Conservation (phyloP, 805 yeast species). For the Nakazawaea ambrosiae region DNA sequence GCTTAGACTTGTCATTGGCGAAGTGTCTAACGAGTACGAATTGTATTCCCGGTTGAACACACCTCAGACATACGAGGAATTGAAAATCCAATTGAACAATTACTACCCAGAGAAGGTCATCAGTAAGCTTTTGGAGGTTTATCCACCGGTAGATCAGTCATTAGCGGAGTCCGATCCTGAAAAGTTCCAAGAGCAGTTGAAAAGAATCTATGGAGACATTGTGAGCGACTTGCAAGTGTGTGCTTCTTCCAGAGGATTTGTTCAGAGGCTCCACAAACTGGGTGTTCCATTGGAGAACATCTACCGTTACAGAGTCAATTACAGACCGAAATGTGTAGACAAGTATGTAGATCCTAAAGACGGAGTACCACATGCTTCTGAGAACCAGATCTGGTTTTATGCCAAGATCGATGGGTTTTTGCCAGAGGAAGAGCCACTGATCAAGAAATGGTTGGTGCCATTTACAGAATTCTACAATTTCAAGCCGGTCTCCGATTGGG, state of each 20-base stretch:
- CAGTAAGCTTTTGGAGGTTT: slow-evolving; percentile 17
- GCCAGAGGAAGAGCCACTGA: slow-evolving; percentile 16
- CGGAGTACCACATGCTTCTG: slow-evolving; percentile 14
- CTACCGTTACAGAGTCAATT: slow-evolving; percentile 12
- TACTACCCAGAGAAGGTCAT: slow-evolving; percentile 28
- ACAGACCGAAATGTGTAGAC: slow-evolving; percentile 11
- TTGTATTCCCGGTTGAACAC: slow-evolving; percentile 26
- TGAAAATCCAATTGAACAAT: slow-evolving; percentile 26
- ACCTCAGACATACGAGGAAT: slow-evolving; percentile 23
- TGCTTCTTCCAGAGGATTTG: slow-evolving; percentile 28
- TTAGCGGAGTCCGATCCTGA: slow-evolving; percentile 13
- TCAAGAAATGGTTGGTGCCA: slow-evolving; percentile 17
- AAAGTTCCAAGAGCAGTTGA: slow-evolving; percentile 16
- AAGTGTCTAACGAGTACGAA: slow-evolving; percentile 27
- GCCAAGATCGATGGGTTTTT: slow-evolving; percentile 20
- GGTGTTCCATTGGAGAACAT: slow-evolving; percentile 13
- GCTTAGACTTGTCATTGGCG: slow-evolving; percentile 26
- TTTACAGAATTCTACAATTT: slow-evolving; percentile 23
- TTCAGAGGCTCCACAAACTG: slow-evolving; percentile 20
- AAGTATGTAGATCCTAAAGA: slow-evolving; percentile 8
- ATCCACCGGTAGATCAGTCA: slow-evolving; percentile 7
- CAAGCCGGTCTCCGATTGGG: slow-evolving; percentile 23
- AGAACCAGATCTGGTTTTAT: slow-evolving; percentile 25
- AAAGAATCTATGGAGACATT: slow-evolving; percentile 26
- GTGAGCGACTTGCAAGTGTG: slow-evolving; percentile 33